These are phyloP conservation scores for Citrus australasica DNA, from an alignment of 345 rosid genomes.

Conservation along the genomic window DNA sequence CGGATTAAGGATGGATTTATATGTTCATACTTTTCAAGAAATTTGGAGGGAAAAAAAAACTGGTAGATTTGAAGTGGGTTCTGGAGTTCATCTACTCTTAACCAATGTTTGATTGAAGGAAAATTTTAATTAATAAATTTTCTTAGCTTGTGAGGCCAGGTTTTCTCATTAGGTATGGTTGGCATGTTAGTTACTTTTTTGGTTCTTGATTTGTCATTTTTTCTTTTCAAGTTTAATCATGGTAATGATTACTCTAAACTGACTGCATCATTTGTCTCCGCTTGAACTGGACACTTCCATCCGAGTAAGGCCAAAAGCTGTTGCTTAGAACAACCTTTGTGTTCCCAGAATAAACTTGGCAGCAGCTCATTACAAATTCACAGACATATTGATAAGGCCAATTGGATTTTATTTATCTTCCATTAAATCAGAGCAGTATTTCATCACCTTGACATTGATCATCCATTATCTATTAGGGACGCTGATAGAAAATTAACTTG, in stretches of 20 bases:
- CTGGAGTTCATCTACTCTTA: slow-evolving; percentile 42
- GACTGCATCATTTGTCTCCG: not conserved
- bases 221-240: not conserved
- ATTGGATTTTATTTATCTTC: not conserved
- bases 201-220: not conserved
- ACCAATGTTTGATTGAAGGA: slow-evolving; percentile 17
- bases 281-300: not conserved
- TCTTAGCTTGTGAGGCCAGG: not conserved
- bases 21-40: slow-evolving; percentile 15
- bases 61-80: slow-evolving; percentile 32
- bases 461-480: not conserved
- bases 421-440: not conserved
- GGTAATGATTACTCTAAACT: not conserved
- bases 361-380: not conserved
- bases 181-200: slow-evolving; percentile 16
- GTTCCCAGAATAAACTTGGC: not conserved
- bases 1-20: slow-evolving; percentile 11
- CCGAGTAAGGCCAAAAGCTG: not conserved
- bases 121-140: not conserved
- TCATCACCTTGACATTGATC: not conserved
- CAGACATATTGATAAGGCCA: not conserved
- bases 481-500: too few relatives aligned
- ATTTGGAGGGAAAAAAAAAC: slow-evolving; percentile 9
- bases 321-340: not conserved
- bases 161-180: slow-evolving; percentile 21